Evolutionary conservation across 495 filamentous ascomycete species (phyloP).

Genomic region (Chaetomidium leptoderma): DNA sequence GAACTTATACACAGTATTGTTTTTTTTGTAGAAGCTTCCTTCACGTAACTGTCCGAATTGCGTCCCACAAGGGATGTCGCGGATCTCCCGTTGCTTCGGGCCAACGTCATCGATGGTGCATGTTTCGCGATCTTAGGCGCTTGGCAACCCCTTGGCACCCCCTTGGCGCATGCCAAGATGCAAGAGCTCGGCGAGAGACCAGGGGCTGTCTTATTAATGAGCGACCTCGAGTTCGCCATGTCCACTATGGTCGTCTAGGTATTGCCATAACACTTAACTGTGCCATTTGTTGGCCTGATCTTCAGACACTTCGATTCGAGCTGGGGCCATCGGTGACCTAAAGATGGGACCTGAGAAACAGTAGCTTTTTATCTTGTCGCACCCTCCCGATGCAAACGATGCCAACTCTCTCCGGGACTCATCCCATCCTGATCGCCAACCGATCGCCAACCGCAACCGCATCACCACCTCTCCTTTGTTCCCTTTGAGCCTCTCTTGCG

Average conservation of each 20-base stretch:
- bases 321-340: not conserved
- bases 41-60: no score
- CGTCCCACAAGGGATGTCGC: not conserved
- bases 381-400: not conserved
- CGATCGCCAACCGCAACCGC: not conserved
- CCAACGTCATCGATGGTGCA: conserved; percentile 6
- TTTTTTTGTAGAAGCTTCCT: no score
- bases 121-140: conserved; percentile 2
- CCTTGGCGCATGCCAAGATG: not conserved
- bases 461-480: not conserved
- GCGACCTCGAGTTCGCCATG: not conserved
- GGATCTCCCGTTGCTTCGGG: not conserved
- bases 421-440: not conserved
- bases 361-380: not conserved
- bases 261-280: not conserved
- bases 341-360: no score
- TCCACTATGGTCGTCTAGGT: not conserved
- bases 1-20: no score
- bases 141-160: conserved; percentile 5
- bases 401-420: not conserved
- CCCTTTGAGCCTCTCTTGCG: not conserved
- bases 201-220: not conserved
- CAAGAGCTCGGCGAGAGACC: not conserved
- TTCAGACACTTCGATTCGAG: not conserved
- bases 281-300: conserved; percentile 1